A percentile compares a stretch with the other conserved stretches of the same genome.
phyloP scores from a whole-genome alignment of 352 stramenopile species.

The Phytophthora vignae region DNA sequence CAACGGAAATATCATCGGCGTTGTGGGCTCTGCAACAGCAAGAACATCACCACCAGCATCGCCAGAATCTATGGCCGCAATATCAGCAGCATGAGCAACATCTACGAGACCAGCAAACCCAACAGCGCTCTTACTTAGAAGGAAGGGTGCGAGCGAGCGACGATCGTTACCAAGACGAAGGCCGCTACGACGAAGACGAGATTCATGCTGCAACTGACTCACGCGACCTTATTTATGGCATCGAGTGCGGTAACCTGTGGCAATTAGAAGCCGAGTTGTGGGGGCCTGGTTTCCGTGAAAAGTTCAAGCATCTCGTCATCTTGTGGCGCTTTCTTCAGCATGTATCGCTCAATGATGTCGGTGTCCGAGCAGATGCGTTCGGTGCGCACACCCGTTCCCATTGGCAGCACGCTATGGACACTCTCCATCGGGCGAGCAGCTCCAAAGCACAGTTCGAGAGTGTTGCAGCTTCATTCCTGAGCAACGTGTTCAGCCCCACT shows the following conservation, averaged over 20 bases:
- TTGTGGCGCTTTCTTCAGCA: neutral
- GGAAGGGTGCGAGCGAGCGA: neutral
- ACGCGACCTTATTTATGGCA: neutral
- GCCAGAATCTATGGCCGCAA: neutral
- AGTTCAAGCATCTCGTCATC: neutral
- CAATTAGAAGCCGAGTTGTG: neutral
- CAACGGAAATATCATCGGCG: neutral
- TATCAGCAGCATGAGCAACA: neutral
- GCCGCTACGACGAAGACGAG: neutral
- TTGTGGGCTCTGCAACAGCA: neutral
- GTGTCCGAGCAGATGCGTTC: neutral
- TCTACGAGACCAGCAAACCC: neutral
- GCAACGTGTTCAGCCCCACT: neutral
- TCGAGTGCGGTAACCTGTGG: neutral
- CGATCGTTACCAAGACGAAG: neutral
- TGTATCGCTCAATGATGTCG: neutral
- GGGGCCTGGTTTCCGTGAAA: neutral
- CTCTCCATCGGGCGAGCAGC: neutral
- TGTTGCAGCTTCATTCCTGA: neutral
- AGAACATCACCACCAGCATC: neutral
- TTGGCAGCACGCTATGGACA: neutral
- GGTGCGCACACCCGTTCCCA: neutral
- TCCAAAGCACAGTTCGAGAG: neutral
- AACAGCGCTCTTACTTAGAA: neutral
- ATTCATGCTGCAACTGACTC: neutral